phyloP scores from a whole-genome alignment of 306 rosid genomes.

The Cucumis hystrix region DNA sequence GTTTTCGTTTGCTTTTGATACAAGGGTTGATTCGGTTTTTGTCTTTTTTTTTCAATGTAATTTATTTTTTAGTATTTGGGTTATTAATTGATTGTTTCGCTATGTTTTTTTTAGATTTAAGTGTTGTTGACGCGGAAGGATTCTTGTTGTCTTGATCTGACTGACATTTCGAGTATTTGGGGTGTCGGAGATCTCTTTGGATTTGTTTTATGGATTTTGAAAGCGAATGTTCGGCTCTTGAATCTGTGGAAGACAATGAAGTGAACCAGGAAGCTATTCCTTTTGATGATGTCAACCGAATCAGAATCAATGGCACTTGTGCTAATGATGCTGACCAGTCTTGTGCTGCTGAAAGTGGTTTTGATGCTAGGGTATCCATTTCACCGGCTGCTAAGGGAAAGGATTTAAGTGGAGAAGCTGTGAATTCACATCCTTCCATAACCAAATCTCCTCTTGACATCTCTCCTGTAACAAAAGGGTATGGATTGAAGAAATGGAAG shows the following conservation, averaged over 20 bases:
- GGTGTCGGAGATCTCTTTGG: slow-evolving; percentile 8
- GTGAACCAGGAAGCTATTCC: slow-evolving; percentile 10
- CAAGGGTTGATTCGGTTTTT: background rate
- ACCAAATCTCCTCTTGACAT: slow-evolving; percentile 17
- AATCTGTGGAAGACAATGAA: slow-evolving; percentile 55
- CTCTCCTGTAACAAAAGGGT: slow-evolving; percentile 16
- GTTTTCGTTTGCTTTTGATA: background rate
- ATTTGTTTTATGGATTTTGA: slow-evolving; percentile 56
- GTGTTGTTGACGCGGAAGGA: slow-evolving; percentile 18
- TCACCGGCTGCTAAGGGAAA: slow-evolving; percentile 13
- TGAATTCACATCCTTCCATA: slow-evolving; percentile 12
- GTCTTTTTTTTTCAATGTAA: background rate
- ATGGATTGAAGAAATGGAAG: slow-evolving; percentile 50
- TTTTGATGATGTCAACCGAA: slow-evolving; percentile 25
- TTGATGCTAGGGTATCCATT: background rate
- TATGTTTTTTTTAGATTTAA: slow-evolving; percentile 9
- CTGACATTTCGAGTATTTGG: slow-evolving; percentile 9
- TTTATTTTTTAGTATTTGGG: background rate
- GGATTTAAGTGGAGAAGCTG: slow-evolving; percentile 13
- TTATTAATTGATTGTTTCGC: background rate
- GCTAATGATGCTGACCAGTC: slow-evolving; percentile 20
- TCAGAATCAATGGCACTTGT: slow-evolving; percentile 22
- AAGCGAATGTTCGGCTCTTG: slow-evolving; percentile 20
- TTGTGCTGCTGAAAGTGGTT: slow-evolving; percentile 21
- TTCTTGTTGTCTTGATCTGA: slow-evolving; percentile 15